Base-by-base conservation (phyloP, 805 yeast genomes). In the Clavispora santaluciae region DNA sequence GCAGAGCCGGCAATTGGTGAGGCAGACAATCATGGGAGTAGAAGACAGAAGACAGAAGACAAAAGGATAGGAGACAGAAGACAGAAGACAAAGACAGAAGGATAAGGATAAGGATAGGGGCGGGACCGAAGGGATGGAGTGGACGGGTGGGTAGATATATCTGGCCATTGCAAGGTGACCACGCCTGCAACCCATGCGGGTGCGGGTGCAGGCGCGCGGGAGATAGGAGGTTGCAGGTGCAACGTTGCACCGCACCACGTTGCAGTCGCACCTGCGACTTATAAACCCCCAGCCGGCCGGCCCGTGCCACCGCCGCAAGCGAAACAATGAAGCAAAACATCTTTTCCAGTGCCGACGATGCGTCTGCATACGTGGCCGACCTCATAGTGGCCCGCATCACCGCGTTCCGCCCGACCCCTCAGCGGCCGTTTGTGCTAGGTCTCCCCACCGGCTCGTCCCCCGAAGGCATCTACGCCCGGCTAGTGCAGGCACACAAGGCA, bases 391-490 rank as follows among this genome's bases (percentile, higher is more conserved):
- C 55, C 29, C 57, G 54, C 40, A 76, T 78, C 55, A 73, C 61
- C 44, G 55, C 48, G 0, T 76, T 75, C 43, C 47, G 43, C 2
- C 81, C 82, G 11, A 64, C 78, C 10, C 50, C 69, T 3, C 41
- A 49, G 2, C 64, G 56, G 33, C 81, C 82, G 12, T 75, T 72
- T 51, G 78, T 78, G 1, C 53, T 78, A 33, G 83, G 83, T 2
- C 67, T 78, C 35, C 83, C 83, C 23, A 78, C 82, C 3, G 83
- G 83, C 3, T 76, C 81, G 5, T 75, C 81, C 5, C 82, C 83
- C 11, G 80, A 75, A 51, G 75, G 73, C 3, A 73, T 78, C 10
- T 78, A 78, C 53, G 61, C 68, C 38, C 56, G 59, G 35, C 60
- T 78, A 31, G 70, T 78, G 20, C 59, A 60, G 35, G 71, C 71